Evolutionary conservation across 2,329 filamentous ascomycete genomes (phyloP).

Genomic region (Trichophyton mentagrophytes): DNA sequence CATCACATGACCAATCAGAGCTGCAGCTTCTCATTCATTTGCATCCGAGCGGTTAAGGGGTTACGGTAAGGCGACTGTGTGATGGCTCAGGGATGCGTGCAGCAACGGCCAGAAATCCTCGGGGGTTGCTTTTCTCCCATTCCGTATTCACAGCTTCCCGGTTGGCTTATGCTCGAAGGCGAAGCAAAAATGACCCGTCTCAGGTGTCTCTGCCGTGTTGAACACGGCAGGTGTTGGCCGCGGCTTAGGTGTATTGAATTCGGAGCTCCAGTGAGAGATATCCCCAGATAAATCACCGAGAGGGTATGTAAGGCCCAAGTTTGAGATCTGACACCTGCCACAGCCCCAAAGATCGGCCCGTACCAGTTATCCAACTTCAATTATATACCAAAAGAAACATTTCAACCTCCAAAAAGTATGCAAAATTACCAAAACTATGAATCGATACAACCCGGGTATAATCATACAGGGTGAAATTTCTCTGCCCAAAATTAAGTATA

Average conservation of each 20-base stretch:
- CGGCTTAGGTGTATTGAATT: not conserved
- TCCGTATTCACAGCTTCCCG: not conserved
- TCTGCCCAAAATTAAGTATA: not conserved
- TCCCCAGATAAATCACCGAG: not conserved
- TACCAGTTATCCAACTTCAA: not conserved
- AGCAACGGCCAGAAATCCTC: not conserved
- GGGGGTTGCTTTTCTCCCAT: not conserved
- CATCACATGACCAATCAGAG: conserved; percentile 1
- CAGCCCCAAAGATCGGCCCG: not conserved
- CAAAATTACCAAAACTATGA: not conserved
- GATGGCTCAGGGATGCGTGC: not conserved
- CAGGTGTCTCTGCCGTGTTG: not conserved
- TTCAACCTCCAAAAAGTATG: not conserved
- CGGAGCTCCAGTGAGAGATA: not conserved
- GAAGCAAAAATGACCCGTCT: not conserved
- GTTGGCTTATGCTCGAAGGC: not conserved
- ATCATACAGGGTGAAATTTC: not conserved
- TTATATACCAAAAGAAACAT: not conserved
- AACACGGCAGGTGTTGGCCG: not conserved
- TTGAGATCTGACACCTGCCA: not conserved
- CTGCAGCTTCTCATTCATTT: not conserved
- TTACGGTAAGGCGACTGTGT: not conserved
- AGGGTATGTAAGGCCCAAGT: not conserved
- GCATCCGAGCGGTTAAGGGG: not conserved
- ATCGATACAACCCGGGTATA: not conserved